phyloP scores from a whole-genome alignment of 805 yeast species.

The Wickerhamiella azyma region DNA sequence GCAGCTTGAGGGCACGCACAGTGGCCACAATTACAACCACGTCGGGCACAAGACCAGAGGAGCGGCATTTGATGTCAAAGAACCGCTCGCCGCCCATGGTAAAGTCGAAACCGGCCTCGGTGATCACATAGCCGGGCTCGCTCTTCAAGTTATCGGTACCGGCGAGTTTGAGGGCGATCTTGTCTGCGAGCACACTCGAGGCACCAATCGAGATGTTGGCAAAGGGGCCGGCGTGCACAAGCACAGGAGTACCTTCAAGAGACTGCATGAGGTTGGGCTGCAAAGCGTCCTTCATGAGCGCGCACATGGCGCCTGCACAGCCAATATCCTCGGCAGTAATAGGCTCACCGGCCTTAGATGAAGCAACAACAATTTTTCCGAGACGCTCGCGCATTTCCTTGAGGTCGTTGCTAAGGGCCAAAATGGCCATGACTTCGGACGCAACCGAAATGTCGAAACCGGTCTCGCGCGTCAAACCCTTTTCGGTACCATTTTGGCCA shows the following conservation, averaged over 20 bases:
- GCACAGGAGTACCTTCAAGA: slow-evolving; percentile 92
- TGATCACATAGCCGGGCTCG: slow-evolving; percentile 67
- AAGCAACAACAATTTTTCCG: slow-evolving; percentile 80
- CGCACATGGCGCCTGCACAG: slow-evolving; percentile 89
- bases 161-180: slow-evolving; percentile 80
- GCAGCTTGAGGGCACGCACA: slow-evolving; percentile 86
- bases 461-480: slow-evolving; percentile 69
- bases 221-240: slow-evolving; percentile 98
- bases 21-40: slow-evolving; percentile 91
- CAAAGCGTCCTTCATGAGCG: slow-evolving; percentile 86
- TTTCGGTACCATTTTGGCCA: slow-evolving; percentile 88
- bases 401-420: slow-evolving; percentile 68
- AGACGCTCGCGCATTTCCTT: slow-evolving; percentile 77
- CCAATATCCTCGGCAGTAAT: slow-evolving; percentile 91
- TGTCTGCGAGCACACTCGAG: slow-evolving; percentile 85
- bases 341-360: slow-evolving; percentile 61
- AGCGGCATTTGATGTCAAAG: slow-evolving; percentile 87
- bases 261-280: slow-evolving; percentile 97
- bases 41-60: slow-evolving; percentile 83
- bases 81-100: slow-evolving; percentile 99
- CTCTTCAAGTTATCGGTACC: slow-evolving; percentile 42
- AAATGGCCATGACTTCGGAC: slow-evolving; percentile 89
- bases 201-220: slow-evolving; percentile 97
- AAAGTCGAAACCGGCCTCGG: slow-evolving; percentile 97
- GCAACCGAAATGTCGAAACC: slow-evolving; percentile 97